Base-by-base conservation (phyloP, 2,329 filamentous ascomycete genomes). In the Colletotrichum falcatum region DNA sequence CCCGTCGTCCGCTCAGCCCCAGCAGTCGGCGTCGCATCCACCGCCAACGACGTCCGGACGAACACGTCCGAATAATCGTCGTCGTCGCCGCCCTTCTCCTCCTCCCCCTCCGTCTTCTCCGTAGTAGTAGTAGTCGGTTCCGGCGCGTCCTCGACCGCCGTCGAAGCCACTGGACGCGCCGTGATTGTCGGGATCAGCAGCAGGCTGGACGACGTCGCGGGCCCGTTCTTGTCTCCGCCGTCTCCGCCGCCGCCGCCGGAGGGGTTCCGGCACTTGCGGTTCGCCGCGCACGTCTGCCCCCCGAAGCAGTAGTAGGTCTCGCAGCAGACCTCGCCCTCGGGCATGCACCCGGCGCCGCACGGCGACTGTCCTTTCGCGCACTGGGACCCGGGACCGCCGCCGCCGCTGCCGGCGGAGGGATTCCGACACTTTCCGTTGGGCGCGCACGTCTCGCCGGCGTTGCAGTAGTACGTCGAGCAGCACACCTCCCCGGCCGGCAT, bases 401-500 rank as follows among this genome's bases (percentile, higher is more conserved):
- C 51, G 1, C 61, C 72, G 9, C 49, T 44, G 7, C 53, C 49
- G 33, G 49, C 61, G 7, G 4, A n/a, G 54, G n/a, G n/a, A n/a
- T n/a, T n/a, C n/a, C n/a, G n/a, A n/a, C 68, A 71, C 37, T 51
- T 61, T 9, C 23, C 26, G 16, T 71, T 37, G 9, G 30, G 51
- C 26, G 48, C 66, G 71, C 26, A 76, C 1, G 30, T 73, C 49
- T 68, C 66, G 18, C 73, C 75, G 2, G 64, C 30, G 35, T 66
- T 58, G 65, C 74, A 76, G 70, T 70, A 75, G n/a, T 66, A 72
- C 28, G 69, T 66, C 6, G 59, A 42, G 28, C 77, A 78, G 44
- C 77, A 78, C 30, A 77, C 75, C 44, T 71, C 72, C 1, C 77
- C 77, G 16, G 35, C 20, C 8, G 77, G 77, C 75, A 78, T 78